These are phyloP conservation scores for Trichoderma cornu-damae DNA, from an alignment of 2,329 filamentous ascomycete genomes.

Conservation along the genomic window DNA sequence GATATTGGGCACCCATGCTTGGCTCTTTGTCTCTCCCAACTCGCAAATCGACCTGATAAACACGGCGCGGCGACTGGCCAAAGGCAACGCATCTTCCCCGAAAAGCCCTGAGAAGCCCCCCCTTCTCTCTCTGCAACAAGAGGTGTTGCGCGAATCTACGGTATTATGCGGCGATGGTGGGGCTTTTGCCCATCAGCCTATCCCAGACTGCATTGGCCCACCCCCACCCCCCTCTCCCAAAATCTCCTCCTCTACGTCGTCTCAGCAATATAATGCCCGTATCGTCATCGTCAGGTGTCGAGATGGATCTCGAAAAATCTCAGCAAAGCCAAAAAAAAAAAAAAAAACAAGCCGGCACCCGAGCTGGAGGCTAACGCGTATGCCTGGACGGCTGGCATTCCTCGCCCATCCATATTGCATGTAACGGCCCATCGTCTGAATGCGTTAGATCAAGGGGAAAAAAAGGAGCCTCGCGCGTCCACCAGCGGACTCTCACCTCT, in stretches of 20 bases:
- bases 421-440: neutral
- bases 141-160: neutral
- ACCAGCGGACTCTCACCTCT: constrained; percentile 10
- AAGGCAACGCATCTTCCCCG: neutral
- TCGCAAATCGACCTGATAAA: neutral
- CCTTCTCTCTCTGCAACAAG: neutral
- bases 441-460: constrained; percentile 13
- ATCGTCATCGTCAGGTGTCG: neutral
- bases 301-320: neutral
- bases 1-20: constrained; percentile 8
- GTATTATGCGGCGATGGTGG: neutral
- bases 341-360: too few species aligned
- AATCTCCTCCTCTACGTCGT: neutral
- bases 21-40: neutral
- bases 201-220: neutral
- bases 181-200: neutral
- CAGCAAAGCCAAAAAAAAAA: too few species aligned
- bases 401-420: neutral
- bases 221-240: too few species aligned
- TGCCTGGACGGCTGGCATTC: constrained; percentile 1
- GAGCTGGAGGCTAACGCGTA: neutral
- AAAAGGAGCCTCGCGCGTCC: constrained; percentile 18
- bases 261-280: too few species aligned
- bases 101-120: neutral
- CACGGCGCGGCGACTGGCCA: neutral